Evolutionary conservation across 163 green algal genomes (phyloP).

Genomic region (Chlamydomonas reinhardtii): DNA sequence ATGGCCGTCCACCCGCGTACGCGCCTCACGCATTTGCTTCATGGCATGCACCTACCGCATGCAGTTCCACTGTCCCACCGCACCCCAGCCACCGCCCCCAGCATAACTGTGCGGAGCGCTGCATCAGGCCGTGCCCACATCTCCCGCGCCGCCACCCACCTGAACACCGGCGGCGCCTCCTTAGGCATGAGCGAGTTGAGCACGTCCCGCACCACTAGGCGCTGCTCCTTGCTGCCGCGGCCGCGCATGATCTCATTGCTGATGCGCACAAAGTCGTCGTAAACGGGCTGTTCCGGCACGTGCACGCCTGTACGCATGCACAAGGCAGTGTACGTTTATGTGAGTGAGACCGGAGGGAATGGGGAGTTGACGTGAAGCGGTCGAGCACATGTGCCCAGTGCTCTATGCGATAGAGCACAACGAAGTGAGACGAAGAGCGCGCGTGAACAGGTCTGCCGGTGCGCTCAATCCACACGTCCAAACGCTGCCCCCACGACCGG

Average conservation of each 20-base stretch:
- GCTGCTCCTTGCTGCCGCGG: slow-evolving; percentile 57
- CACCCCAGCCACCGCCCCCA: no score
- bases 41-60: no score
- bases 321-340: no score
- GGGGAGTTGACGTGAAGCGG: no score
- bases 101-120: no score
- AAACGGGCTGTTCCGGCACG: slow-evolving; percentile 52
- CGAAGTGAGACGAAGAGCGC: slow-evolving; percentile 11
- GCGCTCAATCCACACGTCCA: no score
- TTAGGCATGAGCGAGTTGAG: slow-evolving; percentile 61
- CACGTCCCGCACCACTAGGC: slow-evolving; percentile 61
- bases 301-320: slow-evolving; percentile 42
- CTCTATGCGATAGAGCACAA: no score
- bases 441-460: neutral
- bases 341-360: no score
- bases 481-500: no score
- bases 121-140: no score
- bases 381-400: neutral
- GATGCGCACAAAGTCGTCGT: slow-evolving; percentile 73
- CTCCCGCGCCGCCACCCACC: slow-evolving; percentile 37
- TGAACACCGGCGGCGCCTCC: slow-evolving; percentile 52
- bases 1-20: neutral
- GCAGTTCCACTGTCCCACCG: no score
- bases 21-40: no score
- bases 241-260: slow-evolving; percentile 67